A percentile compares a stretch with the other conserved stretches of the same genome.
Evolutionary conservation across 352 stramenopile species (phyloP).

Genomic region (Phytophthora kernoviae): DNA sequence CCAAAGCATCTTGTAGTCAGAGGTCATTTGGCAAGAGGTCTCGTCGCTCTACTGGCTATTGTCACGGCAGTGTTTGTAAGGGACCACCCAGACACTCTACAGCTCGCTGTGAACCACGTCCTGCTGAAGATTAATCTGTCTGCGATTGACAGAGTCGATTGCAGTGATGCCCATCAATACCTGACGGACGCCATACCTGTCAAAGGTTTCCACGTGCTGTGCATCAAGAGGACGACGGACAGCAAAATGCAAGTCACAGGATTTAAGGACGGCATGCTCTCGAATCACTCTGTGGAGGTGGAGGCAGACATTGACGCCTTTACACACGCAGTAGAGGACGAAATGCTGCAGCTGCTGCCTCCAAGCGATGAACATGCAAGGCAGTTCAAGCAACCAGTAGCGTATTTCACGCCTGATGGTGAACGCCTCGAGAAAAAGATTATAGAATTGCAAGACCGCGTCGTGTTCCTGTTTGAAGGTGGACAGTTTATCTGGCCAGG

Average conservation of each 20-base stretch:
- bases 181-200: conserved; percentile 63
- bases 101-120: conserved; percentile 13
- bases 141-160: conserved; percentile 50
- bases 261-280: conserved; percentile 64
- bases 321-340: conserved; percentile 37
- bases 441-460: conserved; percentile 40
- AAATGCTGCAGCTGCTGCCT: conserved; percentile 42
- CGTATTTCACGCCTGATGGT: conserved; percentile 66
- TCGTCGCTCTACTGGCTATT: conserved; percentile 28
- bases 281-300: conserved; percentile 35
- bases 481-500: conserved; percentile 81
- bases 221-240: conserved; percentile 44
- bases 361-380: conserved; percentile 25
- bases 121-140: conserved; percentile 10
- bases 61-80: conserved; percentile 17
- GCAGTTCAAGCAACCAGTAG: conserved; percentile 74
- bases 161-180: conserved; percentile 38
- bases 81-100: conserved; percentile 17
- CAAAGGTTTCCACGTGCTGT: conserved; percentile 79
- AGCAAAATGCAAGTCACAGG: conserved; percentile 55
- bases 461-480: conserved; percentile 80
- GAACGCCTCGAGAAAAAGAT: conserved; percentile 48
- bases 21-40: too few relatives aligned
- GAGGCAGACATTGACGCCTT: conserved; percentile 42
- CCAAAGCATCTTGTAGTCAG: too few relatives aligned